Conservation (phyloP, 306 rosid species). For the Castanea sativa region DNA sequence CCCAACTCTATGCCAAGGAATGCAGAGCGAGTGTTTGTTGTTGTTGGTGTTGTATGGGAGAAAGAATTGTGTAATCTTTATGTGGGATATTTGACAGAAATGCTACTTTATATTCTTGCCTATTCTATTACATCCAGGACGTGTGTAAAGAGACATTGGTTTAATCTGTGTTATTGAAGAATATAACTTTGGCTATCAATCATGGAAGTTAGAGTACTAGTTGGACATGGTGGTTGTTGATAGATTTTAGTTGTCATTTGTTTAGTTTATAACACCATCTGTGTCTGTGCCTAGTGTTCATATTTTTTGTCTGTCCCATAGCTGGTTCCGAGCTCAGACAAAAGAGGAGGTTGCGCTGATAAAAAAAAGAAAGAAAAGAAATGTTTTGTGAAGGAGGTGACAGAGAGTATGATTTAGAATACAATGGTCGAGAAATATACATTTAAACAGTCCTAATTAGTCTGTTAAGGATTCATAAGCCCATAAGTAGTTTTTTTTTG, state of each 20-base stretch:
- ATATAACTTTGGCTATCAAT: background rate
- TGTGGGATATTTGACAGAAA: background rate
- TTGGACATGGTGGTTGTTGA: background rate
- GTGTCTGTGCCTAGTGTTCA: too few species aligned
- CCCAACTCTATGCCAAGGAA: background rate
- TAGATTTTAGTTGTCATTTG: background rate
- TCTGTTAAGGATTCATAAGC: too few species aligned
- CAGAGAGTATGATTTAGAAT: too few species aligned
- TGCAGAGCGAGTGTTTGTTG: background rate
- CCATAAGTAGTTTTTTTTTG: too few species aligned
- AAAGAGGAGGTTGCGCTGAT: too few species aligned
- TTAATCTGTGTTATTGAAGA: background rate
- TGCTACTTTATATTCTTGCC: background rate
- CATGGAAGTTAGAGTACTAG: background rate
- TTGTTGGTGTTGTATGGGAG: background rate
- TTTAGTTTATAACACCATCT: too few species aligned
- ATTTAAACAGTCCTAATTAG: too few species aligned
- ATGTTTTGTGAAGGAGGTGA: too few species aligned
- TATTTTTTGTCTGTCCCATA: too few species aligned
- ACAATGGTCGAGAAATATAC: too few species aligned
- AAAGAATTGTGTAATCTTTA: background rate
- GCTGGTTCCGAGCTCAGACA: too few species aligned
- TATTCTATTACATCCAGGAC: constrained; percentile 1
- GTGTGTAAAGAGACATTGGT: background rate
- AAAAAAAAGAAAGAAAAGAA: too few species aligned